Evolutionary conservation across 1,284 basidiomycete genomes (phyloP).

Genomic region (Puccinia triticina): DNA sequence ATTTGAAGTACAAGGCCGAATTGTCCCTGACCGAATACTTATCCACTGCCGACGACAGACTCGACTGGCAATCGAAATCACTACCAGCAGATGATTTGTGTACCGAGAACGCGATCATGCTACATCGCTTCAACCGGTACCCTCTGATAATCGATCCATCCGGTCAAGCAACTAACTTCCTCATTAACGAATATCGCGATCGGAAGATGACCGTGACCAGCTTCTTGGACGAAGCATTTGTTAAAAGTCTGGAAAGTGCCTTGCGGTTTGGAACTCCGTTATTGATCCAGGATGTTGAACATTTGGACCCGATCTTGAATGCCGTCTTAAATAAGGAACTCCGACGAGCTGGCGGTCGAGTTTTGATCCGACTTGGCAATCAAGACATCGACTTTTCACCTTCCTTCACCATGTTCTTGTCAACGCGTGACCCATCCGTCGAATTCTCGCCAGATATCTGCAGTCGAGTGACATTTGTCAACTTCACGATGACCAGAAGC

Average conservation of each 20-base stretch:
- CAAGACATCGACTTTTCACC: constrained; percentile 99
- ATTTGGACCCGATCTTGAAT: constrained; percentile 96
- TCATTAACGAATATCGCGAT: constrained; percentile 91
- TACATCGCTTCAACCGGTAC: constrained; percentile 96
- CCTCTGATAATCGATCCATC: constrained; percentile 98
- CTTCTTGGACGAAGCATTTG: constrained; percentile 97
- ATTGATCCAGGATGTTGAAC: constrained; percentile 96
- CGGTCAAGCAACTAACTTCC: constrained; percentile 93
- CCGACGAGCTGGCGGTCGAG: constrained; percentile 81
- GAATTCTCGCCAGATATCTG: constrained; percentile 98
- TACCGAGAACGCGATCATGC: constrained; percentile 94
- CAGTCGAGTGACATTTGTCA: constrained; percentile 98
- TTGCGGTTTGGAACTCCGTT: constrained; percentile 97
- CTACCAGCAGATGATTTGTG: constrained; percentile 93
- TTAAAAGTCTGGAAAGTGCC: constrained; percentile 98
- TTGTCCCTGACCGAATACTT: constrained; percentile 93
- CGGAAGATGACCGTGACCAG: constrained; percentile 97
- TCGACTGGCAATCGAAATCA: constrained; percentile 92
- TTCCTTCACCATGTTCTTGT: constrained; percentile 98
- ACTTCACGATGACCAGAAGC: constrained; percentile 99
- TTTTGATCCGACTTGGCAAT: constrained; percentile 94
- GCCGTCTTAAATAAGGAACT: constrained; percentile 97
- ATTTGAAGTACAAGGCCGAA: constrained; percentile 87
- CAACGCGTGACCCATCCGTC: constrained; percentile 93
- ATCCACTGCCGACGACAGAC: constrained; percentile 93